Evolutionary conservation across 192 early-diverging fungal species (phyloP), one percentile per base, ranked within the genome.

Genomic region (Coemansia reversa): DNA sequence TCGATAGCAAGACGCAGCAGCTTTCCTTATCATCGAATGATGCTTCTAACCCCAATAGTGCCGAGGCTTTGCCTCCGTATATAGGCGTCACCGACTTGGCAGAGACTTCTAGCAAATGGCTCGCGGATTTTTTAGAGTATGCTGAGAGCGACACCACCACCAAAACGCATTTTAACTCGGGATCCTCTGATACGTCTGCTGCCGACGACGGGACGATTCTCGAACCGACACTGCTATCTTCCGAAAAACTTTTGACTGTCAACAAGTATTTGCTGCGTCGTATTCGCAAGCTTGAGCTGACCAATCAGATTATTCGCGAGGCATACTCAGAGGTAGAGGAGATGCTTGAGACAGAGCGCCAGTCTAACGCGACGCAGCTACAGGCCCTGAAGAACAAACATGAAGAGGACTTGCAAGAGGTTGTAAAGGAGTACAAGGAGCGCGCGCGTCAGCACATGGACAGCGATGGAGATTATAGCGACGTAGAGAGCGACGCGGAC

Each of bases 271-370:
- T 81, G 35, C 51, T 72, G 63, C 73, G 78, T 32, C 69, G 78
- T 22, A 69, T 81, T 29, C 78, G 78, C 55, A 81, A 81, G 51
- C 78, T 81, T 7, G 78, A 81, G 74, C 63, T 81, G 50, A 72
- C 69, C n/a, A 81, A 81, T 58, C 79, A 75, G 61, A 72, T 81
- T 39, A 54, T 75, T 39, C 63, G 60, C 27, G 79, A 81, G 68
- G 79, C 79, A 24, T 81, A 81, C 32, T 30, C 58, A 16, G 79
- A 75, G 55, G 79, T 81, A 32, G 65, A 70, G n/a, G 69, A 81
- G 51, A 75, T 72, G 12, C 66, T 81, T 9, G 66, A 68, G n/a
- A 55, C 66, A 50, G 79, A 81, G 63, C 79, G 74, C 25, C 73
- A 75, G 55, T 75, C 74, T 28, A 72, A 72, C 42, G 32, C 55